Evolutionary conservation across 495 filamentous ascomycete genomes (phyloP).

Genomic region (Astrothelium macrocarpum): DNA sequence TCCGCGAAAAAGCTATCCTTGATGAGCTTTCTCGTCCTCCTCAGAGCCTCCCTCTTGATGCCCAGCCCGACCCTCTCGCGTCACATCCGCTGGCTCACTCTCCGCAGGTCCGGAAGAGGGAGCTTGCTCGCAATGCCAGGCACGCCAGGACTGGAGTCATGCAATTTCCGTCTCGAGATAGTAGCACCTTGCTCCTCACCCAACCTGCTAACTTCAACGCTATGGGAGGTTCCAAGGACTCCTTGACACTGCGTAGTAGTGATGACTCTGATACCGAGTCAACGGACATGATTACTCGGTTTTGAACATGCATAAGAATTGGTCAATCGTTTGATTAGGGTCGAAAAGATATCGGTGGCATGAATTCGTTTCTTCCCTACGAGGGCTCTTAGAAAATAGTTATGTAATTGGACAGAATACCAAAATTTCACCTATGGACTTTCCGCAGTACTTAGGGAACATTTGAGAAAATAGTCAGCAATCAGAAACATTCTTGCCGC

Average conservation of each 20-base stretch:
- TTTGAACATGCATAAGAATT: neutral
- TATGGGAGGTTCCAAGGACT: neutral
- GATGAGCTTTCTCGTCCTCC: slow-evolving; percentile 16
- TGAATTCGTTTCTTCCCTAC: neutral
- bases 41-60: neutral
- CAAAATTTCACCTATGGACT: too few relatives aligned
- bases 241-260: neutral
- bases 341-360: neutral
- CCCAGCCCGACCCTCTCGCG: neutral
- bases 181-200: neutral
- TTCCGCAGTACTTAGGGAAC: too few relatives aligned
- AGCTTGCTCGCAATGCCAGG: neutral
- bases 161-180: neutral
- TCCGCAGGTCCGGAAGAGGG: neutral
- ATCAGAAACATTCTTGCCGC: too few relatives aligned
- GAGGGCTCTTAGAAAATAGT: neutral
- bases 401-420: neutral
- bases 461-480: too few relatives aligned
- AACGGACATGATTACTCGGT: neutral
- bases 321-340: neutral
- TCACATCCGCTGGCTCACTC: neutral
- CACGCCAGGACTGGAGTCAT: neutral
- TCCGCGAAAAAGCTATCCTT: slow-evolving; percentile 27
- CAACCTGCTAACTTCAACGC: neutral
- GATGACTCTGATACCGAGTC: neutral